Conservation (phyloP, 2,329 filamentous ascomycete genomes). For the Metarhizium guizhouense region DNA sequence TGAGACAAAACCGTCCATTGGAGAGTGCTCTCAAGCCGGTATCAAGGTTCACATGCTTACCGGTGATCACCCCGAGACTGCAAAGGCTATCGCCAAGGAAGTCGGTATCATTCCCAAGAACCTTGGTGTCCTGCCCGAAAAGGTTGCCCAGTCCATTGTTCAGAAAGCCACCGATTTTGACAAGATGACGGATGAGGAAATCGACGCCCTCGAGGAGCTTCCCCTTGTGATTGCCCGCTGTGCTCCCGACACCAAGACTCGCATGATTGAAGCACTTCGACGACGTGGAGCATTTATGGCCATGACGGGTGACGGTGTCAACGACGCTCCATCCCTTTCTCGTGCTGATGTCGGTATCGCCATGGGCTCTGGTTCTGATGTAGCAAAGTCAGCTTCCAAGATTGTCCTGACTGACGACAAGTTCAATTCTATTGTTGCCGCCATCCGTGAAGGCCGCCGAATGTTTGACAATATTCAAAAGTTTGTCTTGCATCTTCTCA, state of each 20-base stretch:
- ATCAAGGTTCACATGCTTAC: constrained; percentile 80
- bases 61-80: constrained; percentile 72
- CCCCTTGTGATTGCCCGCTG: constrained; percentile 79
- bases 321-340: constrained; percentile 75
- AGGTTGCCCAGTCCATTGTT: constrained; percentile 59
- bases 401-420: constrained; percentile 85
- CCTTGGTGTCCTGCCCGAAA: constrained; percentile 47
- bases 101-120: constrained; percentile 67
- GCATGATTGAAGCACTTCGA: constrained; percentile 84
- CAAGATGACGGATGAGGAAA: constrained; percentile 62
- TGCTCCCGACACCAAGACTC: constrained; percentile 77
- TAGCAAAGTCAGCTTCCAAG: constrained; percentile 72
- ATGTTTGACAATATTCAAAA: constrained; percentile 90
- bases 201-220: constrained; percentile 65
- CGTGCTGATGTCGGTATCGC: constrained; percentile 79
- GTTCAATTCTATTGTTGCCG: constrained; percentile 77
- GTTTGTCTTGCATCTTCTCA: constrained; percentile 71
- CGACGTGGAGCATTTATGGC: constrained; percentile 68
- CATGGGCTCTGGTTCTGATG: constrained; percentile 83
- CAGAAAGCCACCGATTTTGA: constrained; percentile 75
- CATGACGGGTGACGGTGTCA: constrained; percentile 86
- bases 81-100: constrained; percentile 67
- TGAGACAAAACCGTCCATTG: constrained; percentile 67
- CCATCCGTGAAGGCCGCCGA: constrained; percentile 72
- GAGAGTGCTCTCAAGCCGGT: constrained; percentile 61